Percentiles rank a stretch among this genome's conserved stretches.
Evolutionary conservation across 2,329 filamentous ascomycete species (phyloP).

Genomic region (Diplodia corticola): DNA sequence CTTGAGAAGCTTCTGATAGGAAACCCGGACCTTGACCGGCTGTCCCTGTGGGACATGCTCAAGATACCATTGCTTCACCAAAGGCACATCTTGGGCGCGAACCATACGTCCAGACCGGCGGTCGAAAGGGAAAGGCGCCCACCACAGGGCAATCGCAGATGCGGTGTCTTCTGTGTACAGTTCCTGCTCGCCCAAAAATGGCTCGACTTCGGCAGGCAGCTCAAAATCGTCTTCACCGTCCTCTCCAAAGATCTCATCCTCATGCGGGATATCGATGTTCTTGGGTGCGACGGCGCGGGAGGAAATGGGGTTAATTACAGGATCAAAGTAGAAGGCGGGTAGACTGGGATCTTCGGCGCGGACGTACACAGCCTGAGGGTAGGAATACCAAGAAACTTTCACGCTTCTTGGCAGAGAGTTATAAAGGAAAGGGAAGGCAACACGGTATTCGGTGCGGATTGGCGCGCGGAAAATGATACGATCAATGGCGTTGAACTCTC

Average conservation of each 20-base stretch:
- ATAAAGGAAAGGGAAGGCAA: conserved; percentile 92
- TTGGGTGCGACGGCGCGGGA: conserved; percentile 91
- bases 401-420: conserved; percentile 95
- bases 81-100: conserved; percentile 90
- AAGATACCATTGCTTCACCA: conserved; percentile 98
- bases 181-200: conserved; percentile 87
- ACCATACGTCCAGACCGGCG: conserved; percentile 94
- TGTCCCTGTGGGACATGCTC: conserved; percentile 90
- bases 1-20: conserved; percentile 97
- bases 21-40: conserved; percentile 95
- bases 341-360: conserved; percentile 83
- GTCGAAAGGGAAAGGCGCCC: conserved; percentile 96
- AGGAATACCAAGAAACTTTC: conserved; percentile 87
- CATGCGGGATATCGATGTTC: conserved; percentile 87
- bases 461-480: conserved; percentile 97
- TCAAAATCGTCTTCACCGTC: conserved; percentile 85
- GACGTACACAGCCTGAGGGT: conserved; percentile 90
- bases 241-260: conserved; percentile 89
- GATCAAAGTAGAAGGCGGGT: conserved; percentile 96
- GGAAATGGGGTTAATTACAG: conserved; percentile 96
- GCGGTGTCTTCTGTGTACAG: conserved; percentile 87
- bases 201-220: conserved; percentile 75
- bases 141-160: conserved; percentile 92
- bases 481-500: conserved; percentile 99
- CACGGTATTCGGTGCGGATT: conserved; percentile 92